A percentile compares a stretch with the other conserved stretches of the same genome.
phyloP scores from a whole-genome alignment of 352 stramenopile species.

The Phytophthora meadii region DNA sequence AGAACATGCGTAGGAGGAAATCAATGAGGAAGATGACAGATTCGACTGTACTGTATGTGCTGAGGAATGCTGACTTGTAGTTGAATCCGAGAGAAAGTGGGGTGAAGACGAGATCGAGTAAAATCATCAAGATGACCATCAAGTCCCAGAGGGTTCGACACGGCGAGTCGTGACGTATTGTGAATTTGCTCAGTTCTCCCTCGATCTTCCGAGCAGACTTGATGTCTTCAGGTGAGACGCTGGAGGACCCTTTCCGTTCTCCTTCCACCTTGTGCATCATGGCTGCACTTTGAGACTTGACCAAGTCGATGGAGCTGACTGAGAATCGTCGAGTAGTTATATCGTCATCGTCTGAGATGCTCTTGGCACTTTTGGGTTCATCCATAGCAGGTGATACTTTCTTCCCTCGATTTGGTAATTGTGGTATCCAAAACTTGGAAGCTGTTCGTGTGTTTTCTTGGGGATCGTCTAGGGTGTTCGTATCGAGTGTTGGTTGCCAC shows the following conservation, averaged over 20 bases:
- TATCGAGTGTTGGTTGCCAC: background rate
- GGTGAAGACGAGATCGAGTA: slow-evolving; percentile 62
- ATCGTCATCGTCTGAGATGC: slow-evolving; percentile 4
- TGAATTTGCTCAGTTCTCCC: slow-evolving; percentile 42
- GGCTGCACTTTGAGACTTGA: slow-evolving; percentile 7
- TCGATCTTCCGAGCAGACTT: slow-evolving; percentile 53
- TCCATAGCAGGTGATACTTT: slow-evolving; percentile 9
- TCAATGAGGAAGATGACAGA: slow-evolving; percentile 55
- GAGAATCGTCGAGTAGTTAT: slow-evolving; percentile 50
- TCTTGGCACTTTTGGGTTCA: slow-evolving; percentile 1
- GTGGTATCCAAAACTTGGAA: slow-evolving; percentile 6
- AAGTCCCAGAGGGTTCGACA: slow-evolving; percentile 55
- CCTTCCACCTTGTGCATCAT: slow-evolving; percentile 21
- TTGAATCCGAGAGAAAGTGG: slow-evolving; percentile 65
- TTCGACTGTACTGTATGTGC: slow-evolving; percentile 41
- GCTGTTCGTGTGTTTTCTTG: background rate
- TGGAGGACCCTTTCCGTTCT: background rate
- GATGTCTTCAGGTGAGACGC: slow-evolving; percentile 45
- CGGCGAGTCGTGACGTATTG: slow-evolving; percentile 54
- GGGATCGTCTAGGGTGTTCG: background rate
- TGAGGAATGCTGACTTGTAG: slow-evolving; percentile 34
- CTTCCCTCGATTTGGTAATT: slow-evolving; percentile 2
- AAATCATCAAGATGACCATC: slow-evolving; percentile 56
- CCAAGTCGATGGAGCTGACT: slow-evolving; percentile 41
- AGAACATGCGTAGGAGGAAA: slow-evolving; percentile 64